Evolutionary conservation across 352 stramenopile species (phyloP).

Genomic region (Pythium chondricola): DNA sequence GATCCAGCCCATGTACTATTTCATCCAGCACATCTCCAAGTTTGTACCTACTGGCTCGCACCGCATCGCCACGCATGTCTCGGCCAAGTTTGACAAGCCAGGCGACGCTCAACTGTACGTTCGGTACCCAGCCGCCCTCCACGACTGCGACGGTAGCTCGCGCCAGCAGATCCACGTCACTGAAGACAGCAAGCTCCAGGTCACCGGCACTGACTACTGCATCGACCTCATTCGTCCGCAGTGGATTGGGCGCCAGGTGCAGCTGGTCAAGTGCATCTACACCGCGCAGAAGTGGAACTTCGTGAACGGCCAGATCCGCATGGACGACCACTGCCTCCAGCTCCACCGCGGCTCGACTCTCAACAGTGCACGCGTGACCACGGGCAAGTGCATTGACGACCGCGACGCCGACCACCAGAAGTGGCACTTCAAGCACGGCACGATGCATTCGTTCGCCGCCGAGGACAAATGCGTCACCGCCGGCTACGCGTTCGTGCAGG

Average conservation of each 20-base stretch:
- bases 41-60: slow-evolving; percentile 73
- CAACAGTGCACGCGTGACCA: slow-evolving; percentile 44
- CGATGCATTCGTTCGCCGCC: slow-evolving; percentile 39
- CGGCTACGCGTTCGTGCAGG: slow-evolving; percentile 71
- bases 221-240: slow-evolving; percentile 43
- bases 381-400: slow-evolving; percentile 37
- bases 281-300: slow-evolving; percentile 67
- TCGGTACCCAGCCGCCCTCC: slow-evolving; percentile 51
- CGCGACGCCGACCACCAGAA: slow-evolving; percentile 34
- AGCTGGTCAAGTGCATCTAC: slow-evolving; percentile 64
- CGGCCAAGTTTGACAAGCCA: slow-evolving; percentile 37
- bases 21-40: slow-evolving; percentile 88
- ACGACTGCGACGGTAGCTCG: slow-evolving; percentile 58
- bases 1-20: slow-evolving; percentile 89
- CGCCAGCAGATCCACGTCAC: slow-evolving; percentile 55
- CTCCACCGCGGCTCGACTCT: slow-evolving; percentile 60
- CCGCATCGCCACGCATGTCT: slow-evolving; percentile 54
- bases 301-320: slow-evolving; percentile 42
- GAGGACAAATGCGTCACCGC: slow-evolving; percentile 68
- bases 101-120: slow-evolving; percentile 58
- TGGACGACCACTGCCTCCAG: slow-evolving; percentile 57
- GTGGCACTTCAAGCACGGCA: slow-evolving; percentile 58
- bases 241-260: slow-evolving; percentile 49
- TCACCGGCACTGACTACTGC: slow-evolving; percentile 54
- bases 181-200: slow-evolving; percentile 62